Conservation (phyloP, 1,284 basidiomycete genomes). For the Vanrija sp. region DNA sequence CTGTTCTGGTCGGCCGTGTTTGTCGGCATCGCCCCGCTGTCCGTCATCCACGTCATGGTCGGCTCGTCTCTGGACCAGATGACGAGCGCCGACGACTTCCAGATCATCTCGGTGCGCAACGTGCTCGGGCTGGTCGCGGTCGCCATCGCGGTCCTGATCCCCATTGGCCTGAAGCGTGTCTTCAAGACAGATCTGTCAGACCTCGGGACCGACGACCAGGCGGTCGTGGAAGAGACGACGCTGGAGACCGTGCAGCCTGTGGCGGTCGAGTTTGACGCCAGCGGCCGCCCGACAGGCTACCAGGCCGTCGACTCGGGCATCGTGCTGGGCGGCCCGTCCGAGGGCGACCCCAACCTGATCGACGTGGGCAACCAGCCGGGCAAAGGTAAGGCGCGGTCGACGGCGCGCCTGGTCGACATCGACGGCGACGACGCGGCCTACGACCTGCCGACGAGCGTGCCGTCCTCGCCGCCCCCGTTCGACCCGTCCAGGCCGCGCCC, state of each 20-base stretch:
- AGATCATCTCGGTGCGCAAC: constrained; percentile 83
- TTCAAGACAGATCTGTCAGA: constrained; percentile 47
- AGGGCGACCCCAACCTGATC: too few relatives aligned
- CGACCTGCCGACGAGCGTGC: too few relatives aligned
- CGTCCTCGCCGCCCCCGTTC: too few relatives aligned
- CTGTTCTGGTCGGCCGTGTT: constrained; percentile 90
- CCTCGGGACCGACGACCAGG: constrained; percentile 27
- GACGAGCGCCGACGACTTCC: constrained; percentile 87
- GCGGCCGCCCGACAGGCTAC: constrained; percentile 27
- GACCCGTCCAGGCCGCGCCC: too few relatives aligned
- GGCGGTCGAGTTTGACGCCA: constrained; percentile 17
- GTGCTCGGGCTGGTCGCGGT: constrained; percentile 76
- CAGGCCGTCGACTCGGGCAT: constrained; percentile 42
- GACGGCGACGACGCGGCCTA: too few relatives aligned
- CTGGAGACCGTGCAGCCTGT: constrained; percentile 20
- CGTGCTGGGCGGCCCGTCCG: constrained; percentile 26
- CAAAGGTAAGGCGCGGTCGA: too few relatives aligned
- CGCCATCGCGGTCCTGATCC: constrained; percentile 83
- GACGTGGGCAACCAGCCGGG: too few relatives aligned
- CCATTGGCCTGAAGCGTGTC: constrained; percentile 68
- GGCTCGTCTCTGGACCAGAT: constrained; percentile 91
- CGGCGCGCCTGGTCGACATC: too few relatives aligned
- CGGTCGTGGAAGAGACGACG: constrained; percentile 2
- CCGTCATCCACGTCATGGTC: constrained; percentile 92
- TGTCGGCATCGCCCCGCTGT: constrained; percentile 85